phyloP scores from a whole-genome alignment of 83 land plant genomes.

The Diphasiastrum complanatum region DNA sequence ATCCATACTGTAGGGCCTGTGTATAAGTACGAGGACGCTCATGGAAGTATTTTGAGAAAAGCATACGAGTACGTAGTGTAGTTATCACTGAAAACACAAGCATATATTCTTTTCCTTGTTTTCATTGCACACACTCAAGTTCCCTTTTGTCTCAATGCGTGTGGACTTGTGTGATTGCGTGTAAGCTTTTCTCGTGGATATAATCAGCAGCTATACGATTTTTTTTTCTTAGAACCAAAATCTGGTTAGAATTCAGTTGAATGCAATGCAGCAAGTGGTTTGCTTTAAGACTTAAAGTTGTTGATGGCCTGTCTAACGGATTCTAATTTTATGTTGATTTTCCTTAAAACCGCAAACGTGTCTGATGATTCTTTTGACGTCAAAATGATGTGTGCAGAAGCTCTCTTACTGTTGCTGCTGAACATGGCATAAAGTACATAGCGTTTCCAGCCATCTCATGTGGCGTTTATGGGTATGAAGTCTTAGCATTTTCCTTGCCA shows the following conservation, averaged over 20 bases:
- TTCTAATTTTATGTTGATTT: too few relatives aligned
- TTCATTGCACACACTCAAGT: too few relatives aligned
- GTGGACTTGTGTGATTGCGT: too few relatives aligned
- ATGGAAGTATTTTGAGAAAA: constrained; percentile 38
- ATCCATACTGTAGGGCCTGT: constrained; percentile 89
- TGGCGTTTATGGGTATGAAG: constrained; percentile 62
- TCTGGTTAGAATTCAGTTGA: too few relatives aligned
- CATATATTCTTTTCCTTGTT: neutral
- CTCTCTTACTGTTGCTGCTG: constrained; percentile 47
- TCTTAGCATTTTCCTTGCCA: neutral
- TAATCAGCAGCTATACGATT: too few relatives aligned
- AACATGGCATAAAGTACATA: constrained; percentile 59
- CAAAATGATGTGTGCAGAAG: constrained; percentile 55
- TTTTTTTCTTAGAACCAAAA: too few relatives aligned
- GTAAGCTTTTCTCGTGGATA: too few relatives aligned
- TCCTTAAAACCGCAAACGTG: too few relatives aligned
- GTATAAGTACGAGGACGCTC: constrained; percentile 36
- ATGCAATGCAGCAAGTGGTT: neutral
- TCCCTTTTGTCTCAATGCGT: neutral
- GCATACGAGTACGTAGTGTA: constrained; percentile 49
- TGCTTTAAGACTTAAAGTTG: too few relatives aligned
- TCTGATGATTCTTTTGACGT: too few relatives aligned
- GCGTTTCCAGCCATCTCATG: constrained; percentile 93
- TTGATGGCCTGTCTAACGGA: too few relatives aligned
- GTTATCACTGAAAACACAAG: neutral